Evolutionary conservation across 163 green algal species (phyloP).

Genomic region (Chloromonas sp.): DNA sequence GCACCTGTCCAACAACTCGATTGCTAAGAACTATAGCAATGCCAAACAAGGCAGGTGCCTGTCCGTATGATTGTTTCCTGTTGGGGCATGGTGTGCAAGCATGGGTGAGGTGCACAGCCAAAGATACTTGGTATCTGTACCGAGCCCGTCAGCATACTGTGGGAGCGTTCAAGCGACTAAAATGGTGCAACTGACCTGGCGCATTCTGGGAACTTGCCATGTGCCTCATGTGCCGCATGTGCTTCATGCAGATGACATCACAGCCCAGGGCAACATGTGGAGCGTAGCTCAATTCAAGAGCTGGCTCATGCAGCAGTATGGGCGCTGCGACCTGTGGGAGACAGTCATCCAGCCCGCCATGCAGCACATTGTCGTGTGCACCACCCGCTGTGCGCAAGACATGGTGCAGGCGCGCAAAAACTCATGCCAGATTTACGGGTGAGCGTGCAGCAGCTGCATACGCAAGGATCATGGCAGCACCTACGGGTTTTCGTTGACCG

Average conservation of each 20-base stretch:
- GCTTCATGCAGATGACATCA: slow-evolving; percentile 30
- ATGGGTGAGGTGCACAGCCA: no score
- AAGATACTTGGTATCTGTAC: no score
- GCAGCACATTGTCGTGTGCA: slow-evolving; percentile 48
- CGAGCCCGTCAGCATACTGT: no score
- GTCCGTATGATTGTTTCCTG: neutral
- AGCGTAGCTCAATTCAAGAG: slow-evolving; percentile 14
- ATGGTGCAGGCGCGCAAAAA: slow-evolving; percentile 23
- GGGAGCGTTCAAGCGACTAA: no score
- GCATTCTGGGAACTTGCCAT: no score
- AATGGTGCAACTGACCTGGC: no score
- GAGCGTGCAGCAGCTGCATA: neutral
- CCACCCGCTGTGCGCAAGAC: slow-evolving; percentile 41
- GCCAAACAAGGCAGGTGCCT: slow-evolving; percentile 24
- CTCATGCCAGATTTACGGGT: slow-evolving; percentile 14
- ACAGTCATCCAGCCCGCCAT: slow-evolving; percentile 45
- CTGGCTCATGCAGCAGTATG: slow-evolving; percentile 36
- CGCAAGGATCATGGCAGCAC: no score
- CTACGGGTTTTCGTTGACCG: no score
- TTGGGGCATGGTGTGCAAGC: no score
- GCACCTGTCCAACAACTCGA: slow-evolving; percentile 62
- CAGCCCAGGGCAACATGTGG: slow-evolving; percentile 50
- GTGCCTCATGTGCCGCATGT: neutral
- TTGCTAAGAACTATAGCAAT: slow-evolving; percentile 42
- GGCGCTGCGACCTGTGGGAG: slow-evolving; percentile 28